Evolutionary conservation across 257 asterid species (phyloP), one percentile per base, ranked within the genome.

Genomic region (Perilla frutescens): DNA sequence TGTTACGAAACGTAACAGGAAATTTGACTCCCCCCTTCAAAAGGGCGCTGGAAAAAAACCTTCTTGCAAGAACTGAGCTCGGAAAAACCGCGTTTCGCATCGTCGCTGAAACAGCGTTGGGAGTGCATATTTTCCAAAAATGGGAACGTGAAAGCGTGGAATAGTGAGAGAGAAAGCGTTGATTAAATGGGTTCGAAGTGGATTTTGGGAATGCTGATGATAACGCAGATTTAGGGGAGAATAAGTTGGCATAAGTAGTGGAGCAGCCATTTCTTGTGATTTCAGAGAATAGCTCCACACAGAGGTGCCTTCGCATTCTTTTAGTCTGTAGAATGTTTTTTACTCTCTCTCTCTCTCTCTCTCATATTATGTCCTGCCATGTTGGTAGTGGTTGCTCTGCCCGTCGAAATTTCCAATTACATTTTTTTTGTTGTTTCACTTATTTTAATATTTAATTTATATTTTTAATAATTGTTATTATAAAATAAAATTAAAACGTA

Each of bases 301-400:
- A 70, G 20, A 82, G 76, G 43, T 74, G 85, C 54, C 84, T 79
- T 39, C 75, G 84, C 87, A 85, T 82, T 72, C 73, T 58, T 68
- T 32, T 20, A 20, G 26, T 34, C 37, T 34, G 37, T 34, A 0
- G 37, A 34, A 34, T 34, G 37, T 34, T 20, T n/a, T n/a, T n/a
- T n/a, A 3, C 1, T 2, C 4, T 34, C 37, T 2, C 37, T 34
- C 37, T 34, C 60, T 54, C 6, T 5, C 32, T 2, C 60, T 2
- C 37, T 2, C 37, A 34, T 34, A 2, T 34, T 34, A 34, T 34
- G 37, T 34, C 1, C 37, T 34, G 37, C 37, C 37, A 34, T 34
- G 37, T 4, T 34, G 37, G 37, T 34, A 0, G 3, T 34, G 26
- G 26, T 20, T 20, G 26, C 26, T 20, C 26, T 20, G 26, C 26